phyloP scores from a whole-genome alignment of 2,329 filamentous ascomycete species.

The Coleophoma cylindrospora region DNA sequence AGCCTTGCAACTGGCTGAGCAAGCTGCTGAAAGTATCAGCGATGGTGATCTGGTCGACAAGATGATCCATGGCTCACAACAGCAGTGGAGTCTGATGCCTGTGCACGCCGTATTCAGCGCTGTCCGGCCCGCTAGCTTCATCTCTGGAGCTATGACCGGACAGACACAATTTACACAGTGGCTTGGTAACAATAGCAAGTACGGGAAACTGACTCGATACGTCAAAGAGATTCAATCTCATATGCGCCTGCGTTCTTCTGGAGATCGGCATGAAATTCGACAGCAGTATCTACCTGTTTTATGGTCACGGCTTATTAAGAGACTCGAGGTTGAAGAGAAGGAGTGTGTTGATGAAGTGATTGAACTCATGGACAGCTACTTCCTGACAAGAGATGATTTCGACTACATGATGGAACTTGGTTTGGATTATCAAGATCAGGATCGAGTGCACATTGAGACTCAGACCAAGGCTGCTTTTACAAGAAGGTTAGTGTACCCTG shows the following conservation, averaged over 20 bases:
- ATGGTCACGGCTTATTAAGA: conserved; percentile 74
- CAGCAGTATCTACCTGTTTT: conserved; percentile 90
- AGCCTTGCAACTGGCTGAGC: conserved; percentile 77
- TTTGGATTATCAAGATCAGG: conserved; percentile 76
- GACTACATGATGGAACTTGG: conserved; percentile 90
- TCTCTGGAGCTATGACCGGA: conserved; percentile 70
- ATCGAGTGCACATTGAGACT: conserved; percentile 70
- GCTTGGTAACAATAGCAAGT: conserved; percentile 93
- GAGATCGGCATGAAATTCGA: conserved; percentile 87
- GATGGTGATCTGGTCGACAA: conserved; percentile 93
- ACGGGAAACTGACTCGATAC: conserved; percentile 69
- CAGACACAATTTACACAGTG: conserved; percentile 78
- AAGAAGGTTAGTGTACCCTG: conserved; percentile 59
- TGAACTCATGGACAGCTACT: conserved; percentile 95
- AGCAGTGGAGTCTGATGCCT: conserved; percentile 98
- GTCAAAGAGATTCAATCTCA: conserved; percentile 95
- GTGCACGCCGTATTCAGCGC: conserved; percentile 94
- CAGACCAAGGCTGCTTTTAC: conserved; percentile 90
- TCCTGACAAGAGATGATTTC: conserved; percentile 88
- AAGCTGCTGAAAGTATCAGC: conserved; percentile 92
- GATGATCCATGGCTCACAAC: conserved; percentile 97
- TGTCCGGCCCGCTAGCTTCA: conserved; percentile 82
- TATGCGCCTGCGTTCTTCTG: conserved; percentile 87
- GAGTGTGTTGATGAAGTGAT: conserved; percentile 80
- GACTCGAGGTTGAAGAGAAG: conserved; percentile 73